Conservation (phyloP, 2,329 filamentous ascomycete species). For the Teratosphaeria zuluensis region DNA sequence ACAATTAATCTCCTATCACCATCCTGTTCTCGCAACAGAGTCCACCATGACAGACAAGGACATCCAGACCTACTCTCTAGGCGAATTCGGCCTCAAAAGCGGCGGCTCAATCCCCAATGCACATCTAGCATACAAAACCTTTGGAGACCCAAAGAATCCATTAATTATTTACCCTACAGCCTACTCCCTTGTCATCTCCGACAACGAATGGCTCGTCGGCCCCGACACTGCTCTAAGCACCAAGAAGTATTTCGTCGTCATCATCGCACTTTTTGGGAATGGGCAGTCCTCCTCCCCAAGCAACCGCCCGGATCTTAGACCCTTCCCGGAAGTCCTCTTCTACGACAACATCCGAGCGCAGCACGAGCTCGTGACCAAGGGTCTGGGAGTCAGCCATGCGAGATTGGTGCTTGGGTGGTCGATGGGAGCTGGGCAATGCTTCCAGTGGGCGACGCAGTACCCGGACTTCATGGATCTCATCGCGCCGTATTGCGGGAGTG, state of each 20-base stretch:
- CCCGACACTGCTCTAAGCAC: slow-evolving; percentile 56
- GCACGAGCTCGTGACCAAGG: slow-evolving; percentile 54
- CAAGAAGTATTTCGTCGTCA: slow-evolving; percentile 56
- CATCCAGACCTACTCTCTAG: slow-evolving; percentile 30
- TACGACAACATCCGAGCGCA: slow-evolving; percentile 64
- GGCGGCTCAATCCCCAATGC: slow-evolving; percentile 54
- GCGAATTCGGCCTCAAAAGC: slow-evolving; percentile 47
- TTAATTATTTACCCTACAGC: slow-evolving; percentile 69
- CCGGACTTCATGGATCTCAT: slow-evolving; percentile 48
- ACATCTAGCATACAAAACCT: slow-evolving; percentile 67
- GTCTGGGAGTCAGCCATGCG: slow-evolving; percentile 50
- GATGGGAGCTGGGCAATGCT: slow-evolving; percentile 58
- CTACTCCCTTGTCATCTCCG: slow-evolving; percentile 59
- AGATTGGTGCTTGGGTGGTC: slow-evolving; percentile 58
- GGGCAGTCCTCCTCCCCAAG: slow-evolving; percentile 59
- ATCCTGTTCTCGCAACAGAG: neutral
- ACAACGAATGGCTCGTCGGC: slow-evolving; percentile 68
- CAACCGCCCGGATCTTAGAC: slow-evolving; percentile 40
- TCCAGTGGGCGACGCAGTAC: slow-evolving; percentile 28
- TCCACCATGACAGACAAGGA: neutral
- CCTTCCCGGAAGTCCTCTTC: slow-evolving; percentile 54
- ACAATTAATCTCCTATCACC: neutral
- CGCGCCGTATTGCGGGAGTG: slow-evolving; percentile 57
- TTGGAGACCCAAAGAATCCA: slow-evolving; percentile 52
- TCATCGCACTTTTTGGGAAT: slow-evolving; percentile 60